Conservation (phyloP, 1,284 basidiomycete genomes). For the Tylopilus orsonianus region DNA sequence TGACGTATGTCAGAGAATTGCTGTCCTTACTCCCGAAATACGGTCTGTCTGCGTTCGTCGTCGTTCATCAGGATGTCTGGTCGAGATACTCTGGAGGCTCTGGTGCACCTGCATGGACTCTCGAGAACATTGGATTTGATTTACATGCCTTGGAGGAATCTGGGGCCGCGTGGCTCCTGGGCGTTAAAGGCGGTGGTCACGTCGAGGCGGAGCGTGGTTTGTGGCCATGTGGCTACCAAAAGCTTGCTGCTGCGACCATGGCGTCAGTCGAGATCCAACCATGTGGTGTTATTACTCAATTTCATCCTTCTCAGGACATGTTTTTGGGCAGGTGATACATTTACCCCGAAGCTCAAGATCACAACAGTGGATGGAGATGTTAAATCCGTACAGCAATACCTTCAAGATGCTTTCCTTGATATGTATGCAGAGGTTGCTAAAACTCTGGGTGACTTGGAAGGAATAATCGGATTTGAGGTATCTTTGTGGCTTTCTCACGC, state of each 20-base stretch:
- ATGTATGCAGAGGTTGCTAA: slow-evolving; percentile 74
- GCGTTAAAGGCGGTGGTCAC: slow-evolving; percentile 74
- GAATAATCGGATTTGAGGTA: slow-evolving; percentile 90
- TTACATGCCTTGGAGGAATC: slow-evolving; percentile 72
- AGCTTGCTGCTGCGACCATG: slow-evolving; percentile 86
- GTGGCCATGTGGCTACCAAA: slow-evolving; percentile 92
- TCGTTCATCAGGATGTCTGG: slow-evolving; percentile 92
- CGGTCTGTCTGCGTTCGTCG: slow-evolving; percentile 81
- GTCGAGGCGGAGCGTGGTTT: slow-evolving; percentile 73
- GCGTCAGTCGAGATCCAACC: slow-evolving; percentile 51
- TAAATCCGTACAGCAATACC: slow-evolving; percentile 75
- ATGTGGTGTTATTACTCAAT: slow-evolving; percentile 22
- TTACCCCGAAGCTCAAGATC: slow-evolving; percentile 72
- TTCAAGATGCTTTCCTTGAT: slow-evolving; percentile 82
- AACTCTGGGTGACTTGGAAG: slow-evolving; percentile 71
- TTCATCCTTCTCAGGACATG: slow-evolving; percentile 50
- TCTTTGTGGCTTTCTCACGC: slow-evolving; percentile 3
- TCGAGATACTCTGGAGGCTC: slow-evolving; percentile 92
- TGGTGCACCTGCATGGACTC: slow-evolving; percentile 90
- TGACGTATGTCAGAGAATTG: slow-evolving; percentile 75
- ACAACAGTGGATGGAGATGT: slow-evolving; percentile 46
- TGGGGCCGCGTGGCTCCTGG: slow-evolving; percentile 82
- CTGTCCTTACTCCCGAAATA: slow-evolving; percentile 78
- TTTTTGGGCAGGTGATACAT: slow-evolving; percentile 89
- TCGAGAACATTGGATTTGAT: slow-evolving; percentile 80